Base-by-base conservation (phyloP, 2,329 filamentous ascomycete genomes). In the Simplicillium aogashimaense region DNA sequence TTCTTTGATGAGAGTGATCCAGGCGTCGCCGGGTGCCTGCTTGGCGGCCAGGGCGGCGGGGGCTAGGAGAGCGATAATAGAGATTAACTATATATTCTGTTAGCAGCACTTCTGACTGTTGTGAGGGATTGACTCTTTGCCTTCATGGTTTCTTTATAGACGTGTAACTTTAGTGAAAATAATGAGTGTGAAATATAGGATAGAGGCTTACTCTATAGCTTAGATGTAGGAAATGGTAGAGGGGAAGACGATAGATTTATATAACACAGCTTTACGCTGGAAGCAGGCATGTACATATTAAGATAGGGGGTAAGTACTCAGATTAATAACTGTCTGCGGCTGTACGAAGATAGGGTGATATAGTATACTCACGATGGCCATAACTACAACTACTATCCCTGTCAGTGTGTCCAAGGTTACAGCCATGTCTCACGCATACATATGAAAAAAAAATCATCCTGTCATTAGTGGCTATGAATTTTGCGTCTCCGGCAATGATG, bases 1-100 rank as follows among this genome's bases (percentile, higher is more conserved):
- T 36, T 36, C 10, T 36, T 36, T 36, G 35, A 36, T 10, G 35
- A 36, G 35, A 36, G 7, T 36, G 35, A 36, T 36, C 35, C 17
- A 36, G 35, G 13, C 35, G 35, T 17, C 17, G 34, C 31, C 31
- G 11, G 31, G 5, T n/a, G 35, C 35, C 35, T 36, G 35, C 17
- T 36, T 12, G 35, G 35, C 35, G 15, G 35, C 35, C 35, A 36
- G 35, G 35, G 14, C 17, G 17, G 35, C 35, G 17, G 35, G 35
- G 35, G 35, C 35, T 20, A 36, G 35, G 15, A 36, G 17, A 36
- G 35, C 35, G 35, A 36, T 25, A 36, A 36, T 15, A 36, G 35
- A 36, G 35, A 36, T 36, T 7, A 36, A 36, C 35, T 36, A 36
- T 13, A 36, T 17, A 28, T 7, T 25, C 35, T 25, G 28, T 36